Percentiles rank a stretch among this genome's conserved stretches.
Conservation (phyloP, 768 basidiomycete genomes). For the Amylocystis lapponica region DNA sequence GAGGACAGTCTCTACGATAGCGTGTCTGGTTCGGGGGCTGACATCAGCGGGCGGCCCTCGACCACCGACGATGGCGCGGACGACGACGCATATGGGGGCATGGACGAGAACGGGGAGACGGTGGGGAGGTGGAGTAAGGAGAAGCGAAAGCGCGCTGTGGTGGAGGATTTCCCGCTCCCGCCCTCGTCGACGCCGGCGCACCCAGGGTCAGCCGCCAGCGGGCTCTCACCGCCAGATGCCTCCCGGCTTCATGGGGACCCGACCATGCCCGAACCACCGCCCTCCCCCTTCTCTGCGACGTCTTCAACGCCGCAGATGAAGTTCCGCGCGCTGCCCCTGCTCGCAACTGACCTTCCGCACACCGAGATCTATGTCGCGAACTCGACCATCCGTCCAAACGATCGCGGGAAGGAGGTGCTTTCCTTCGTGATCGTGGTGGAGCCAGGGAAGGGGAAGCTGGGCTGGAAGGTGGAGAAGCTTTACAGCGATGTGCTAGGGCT, state of each 20-base stretch:
- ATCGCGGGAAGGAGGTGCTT: conserved; percentile 86
- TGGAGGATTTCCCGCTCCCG: conserved; percentile 50
- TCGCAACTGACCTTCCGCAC: conserved; percentile 65
- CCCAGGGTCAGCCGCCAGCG: conserved; percentile 7
- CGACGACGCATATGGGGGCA: conserved; percentile 12
- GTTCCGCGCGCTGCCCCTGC: conserved; percentile 69
- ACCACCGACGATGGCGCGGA: conserved; percentile 13
- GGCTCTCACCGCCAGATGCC: conserved; percentile 16
- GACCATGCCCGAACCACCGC: conserved; percentile 18
- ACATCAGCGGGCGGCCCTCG: conserved; percentile 5
- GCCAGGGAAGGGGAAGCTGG: conserved; percentile 63
- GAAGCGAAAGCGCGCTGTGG: conserved; percentile 33
- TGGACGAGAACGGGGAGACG: background rate
- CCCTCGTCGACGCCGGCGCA: conserved; percentile 5
- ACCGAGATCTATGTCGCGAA: conserved; percentile 69
- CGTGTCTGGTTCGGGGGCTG: conserved; percentile 11
- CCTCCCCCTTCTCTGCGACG: conserved; percentile 24
- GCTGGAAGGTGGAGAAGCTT: conserved; percentile 87
- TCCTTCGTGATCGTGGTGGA: conserved; percentile 80
- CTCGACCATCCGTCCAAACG: conserved; percentile 83
- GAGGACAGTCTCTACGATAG: conserved; percentile 36
- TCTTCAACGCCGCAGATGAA: conserved; percentile 25
- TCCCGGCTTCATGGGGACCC: too few species aligned
- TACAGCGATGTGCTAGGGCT: conserved; percentile 90
- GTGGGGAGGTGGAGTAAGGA: too few species aligned